phyloP scores from a whole-genome alignment of 2,329 filamentous ascomycete genomes.

The Fusarium sp. region DNA sequence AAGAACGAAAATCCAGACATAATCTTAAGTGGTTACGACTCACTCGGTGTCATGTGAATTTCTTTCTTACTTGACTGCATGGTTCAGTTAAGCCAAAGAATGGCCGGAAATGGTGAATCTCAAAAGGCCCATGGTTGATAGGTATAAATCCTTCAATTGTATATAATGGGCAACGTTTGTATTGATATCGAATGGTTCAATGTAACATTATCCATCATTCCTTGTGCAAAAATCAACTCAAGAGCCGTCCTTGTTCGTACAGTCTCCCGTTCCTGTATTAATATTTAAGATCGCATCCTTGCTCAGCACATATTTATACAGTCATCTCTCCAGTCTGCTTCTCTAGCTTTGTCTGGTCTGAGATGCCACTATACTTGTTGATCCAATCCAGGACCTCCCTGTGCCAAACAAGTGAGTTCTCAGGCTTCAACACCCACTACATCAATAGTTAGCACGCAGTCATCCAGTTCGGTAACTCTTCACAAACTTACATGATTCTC shows the following conservation, averaged over 20 bases:
- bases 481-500: slow-evolving; percentile 69
- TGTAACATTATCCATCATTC: not conserved
- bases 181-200: not conserved
- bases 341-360: slow-evolving; percentile 44
- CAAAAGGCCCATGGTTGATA: too few relatives aligned
- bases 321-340: slow-evolving; percentile 38
- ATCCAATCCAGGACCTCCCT: slow-evolving; percentile 86
- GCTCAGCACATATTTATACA: slow-evolving; percentile 16
- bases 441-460: slow-evolving; percentile 1
- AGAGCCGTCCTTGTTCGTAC: slow-evolving; percentile 1
- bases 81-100: too few relatives aligned
- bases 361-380: slow-evolving; percentile 71
- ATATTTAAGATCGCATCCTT: not conserved
- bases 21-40: too few relatives aligned
- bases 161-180: too few relatives aligned
- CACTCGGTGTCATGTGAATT: too few relatives aligned
- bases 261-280: not conserved
- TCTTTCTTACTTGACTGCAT: too few relatives aligned
- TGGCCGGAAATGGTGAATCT: too few relatives aligned
- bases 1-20: too few relatives aligned
- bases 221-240: not conserved
- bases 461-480: not conserved
- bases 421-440: slow-evolving; percentile 88
- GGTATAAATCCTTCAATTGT: too few relatives aligned
- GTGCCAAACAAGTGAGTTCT: slow-evolving; percentile 94